phyloP scores from a whole-genome alignment of 345 rosid species.

The Heritiera fomes region DNA sequence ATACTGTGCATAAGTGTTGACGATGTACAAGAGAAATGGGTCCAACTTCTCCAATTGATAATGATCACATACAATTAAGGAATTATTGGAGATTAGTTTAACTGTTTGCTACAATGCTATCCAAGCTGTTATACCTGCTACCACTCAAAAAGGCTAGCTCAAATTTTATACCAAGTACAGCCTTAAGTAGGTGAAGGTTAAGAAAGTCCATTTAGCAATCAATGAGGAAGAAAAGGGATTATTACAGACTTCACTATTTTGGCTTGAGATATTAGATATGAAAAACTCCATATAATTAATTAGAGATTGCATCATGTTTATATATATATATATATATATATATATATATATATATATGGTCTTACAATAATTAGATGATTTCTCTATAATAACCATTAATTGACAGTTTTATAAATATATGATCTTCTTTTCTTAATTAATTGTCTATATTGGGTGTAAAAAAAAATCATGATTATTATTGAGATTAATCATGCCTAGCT shows the following conservation, averaged over 20 bases:
- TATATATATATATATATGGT: background rate
- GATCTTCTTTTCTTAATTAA: background rate
- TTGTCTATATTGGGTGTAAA: background rate
- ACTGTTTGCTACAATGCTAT: background rate
- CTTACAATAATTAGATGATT: no score
- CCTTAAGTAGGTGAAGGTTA: background rate
- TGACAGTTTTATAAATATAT: background rate
- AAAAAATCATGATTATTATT: background rate
- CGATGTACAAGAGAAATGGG: background rate
- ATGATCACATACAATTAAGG: slow-evolving; percentile 6
- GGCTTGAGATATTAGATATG: background rate
- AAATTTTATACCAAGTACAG: background rate
- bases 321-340: background rate
- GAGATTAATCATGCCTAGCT: background rate
- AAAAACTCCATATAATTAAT: no score
- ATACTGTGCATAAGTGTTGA: background rate
- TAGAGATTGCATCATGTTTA: background rate
- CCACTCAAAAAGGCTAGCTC: slow-evolving; percentile 24
- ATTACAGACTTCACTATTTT: background rate
- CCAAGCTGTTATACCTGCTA: slow-evolving; percentile 24
- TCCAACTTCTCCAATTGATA: slow-evolving; percentile 9
- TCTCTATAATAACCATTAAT: background rate
- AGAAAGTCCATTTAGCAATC: slow-evolving; percentile 7
- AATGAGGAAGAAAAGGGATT: background rate
- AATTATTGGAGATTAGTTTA: slow-evolving; percentile 12